A percentile compares a stretch with the other conserved stretches of the same genome.
These are phyloP conservation scores for Mycena vitilis DNA, from an alignment of 768 basidiomycete species.

Conservation along the genomic window DNA sequence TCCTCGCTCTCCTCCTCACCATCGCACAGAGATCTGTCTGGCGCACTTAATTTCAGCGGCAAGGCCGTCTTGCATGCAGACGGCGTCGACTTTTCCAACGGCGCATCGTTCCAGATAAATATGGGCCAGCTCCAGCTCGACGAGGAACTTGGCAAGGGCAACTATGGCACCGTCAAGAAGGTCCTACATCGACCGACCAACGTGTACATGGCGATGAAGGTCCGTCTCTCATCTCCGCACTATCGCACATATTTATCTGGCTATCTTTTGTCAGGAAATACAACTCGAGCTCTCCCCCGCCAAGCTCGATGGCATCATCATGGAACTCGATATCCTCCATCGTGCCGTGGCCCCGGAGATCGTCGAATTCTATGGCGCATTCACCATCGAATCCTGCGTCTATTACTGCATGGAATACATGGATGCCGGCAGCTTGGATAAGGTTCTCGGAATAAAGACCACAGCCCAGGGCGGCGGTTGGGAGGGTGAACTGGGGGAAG, in stretches of 20 bases:
- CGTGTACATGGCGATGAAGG: slow-evolving; percentile 99
- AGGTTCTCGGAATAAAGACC: slow-evolving; percentile 61
- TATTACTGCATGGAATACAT: slow-evolving; percentile 99
- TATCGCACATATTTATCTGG: slow-evolving; percentile 18
- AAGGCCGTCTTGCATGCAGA: slow-evolving; percentile 93
- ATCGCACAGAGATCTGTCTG: slow-evolving; percentile 86
- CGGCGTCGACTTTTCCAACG: slow-evolving; percentile 89
- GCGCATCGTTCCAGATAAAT: slow-evolving; percentile 91
- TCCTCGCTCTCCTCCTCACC: slow-evolving; percentile 17
- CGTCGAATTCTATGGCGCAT: slow-evolving; percentile 98
- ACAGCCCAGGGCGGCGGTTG: slow-evolving; percentile 34
- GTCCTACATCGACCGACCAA: slow-evolving; percentile 95
- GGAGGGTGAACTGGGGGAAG: slow-evolving; percentile 44
- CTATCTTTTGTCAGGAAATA: slow-evolving; percentile 79
- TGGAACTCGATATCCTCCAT: slow-evolving; percentile 98
- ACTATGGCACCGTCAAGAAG: slow-evolving; percentile 97
- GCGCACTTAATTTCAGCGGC: slow-evolving; percentile 92
- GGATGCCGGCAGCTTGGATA: slow-evolving; percentile 98
- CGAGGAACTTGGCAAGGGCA: slow-evolving; percentile 95
- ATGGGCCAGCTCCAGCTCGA: slow-evolving; percentile 92
- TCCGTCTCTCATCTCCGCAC: slow-evolving; percentile 47
- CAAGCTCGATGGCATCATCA: slow-evolving; percentile 95
- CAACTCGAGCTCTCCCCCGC: slow-evolving; percentile 94
- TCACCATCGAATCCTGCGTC: slow-evolving; percentile 99
- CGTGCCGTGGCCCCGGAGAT: slow-evolving; percentile 92